Percentiles rank a stretch among this genome's conserved stretches.
phyloP scores from a whole-genome alignment of 73 alveolate genomes.

The Durusdinium trenchii region DNA sequence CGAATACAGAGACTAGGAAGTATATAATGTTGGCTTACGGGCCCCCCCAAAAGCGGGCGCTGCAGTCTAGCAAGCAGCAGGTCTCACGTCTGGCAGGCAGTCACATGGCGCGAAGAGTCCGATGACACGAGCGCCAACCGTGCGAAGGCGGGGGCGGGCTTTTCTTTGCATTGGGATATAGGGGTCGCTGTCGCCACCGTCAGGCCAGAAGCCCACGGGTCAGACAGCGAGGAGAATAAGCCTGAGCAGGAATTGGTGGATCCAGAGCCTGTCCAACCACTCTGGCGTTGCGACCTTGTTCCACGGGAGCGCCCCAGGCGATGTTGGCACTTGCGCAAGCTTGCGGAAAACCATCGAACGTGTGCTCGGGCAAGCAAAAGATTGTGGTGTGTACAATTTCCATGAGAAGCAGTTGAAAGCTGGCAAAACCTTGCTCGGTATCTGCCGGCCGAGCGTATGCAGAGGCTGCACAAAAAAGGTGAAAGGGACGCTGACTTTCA shows the following conservation, averaged over 20 bases:
- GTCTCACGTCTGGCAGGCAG: too few relatives aligned
- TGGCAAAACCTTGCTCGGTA: background rate
- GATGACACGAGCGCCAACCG: too few relatives aligned
- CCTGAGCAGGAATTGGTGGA: background rate
- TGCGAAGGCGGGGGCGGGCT: too few relatives aligned
- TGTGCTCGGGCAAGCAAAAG: background rate
- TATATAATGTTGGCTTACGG: background rate
- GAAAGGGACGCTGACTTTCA: background rate
- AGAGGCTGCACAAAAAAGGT: background rate
- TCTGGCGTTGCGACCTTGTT: background rate
- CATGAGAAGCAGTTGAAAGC: background rate
- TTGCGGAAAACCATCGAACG: background rate
- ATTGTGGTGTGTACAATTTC: background rate
- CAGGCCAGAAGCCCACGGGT: too few relatives aligned
- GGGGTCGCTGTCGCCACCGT: too few relatives aligned
- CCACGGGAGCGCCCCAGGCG: background rate
- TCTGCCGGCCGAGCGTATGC: background rate
- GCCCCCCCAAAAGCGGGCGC: too few relatives aligned
- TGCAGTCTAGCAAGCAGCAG: too few relatives aligned
- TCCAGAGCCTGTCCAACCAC: background rate
- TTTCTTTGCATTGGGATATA: too few relatives aligned
- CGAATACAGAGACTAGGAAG: background rate
- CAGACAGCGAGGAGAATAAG: too few relatives aligned
- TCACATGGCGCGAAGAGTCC: too few relatives aligned
- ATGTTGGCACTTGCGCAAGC: background rate